Base-by-base conservation (phyloP, 2,329 filamentous ascomycete genomes). In the Phaeosphaeriaceae sp. region DNA sequence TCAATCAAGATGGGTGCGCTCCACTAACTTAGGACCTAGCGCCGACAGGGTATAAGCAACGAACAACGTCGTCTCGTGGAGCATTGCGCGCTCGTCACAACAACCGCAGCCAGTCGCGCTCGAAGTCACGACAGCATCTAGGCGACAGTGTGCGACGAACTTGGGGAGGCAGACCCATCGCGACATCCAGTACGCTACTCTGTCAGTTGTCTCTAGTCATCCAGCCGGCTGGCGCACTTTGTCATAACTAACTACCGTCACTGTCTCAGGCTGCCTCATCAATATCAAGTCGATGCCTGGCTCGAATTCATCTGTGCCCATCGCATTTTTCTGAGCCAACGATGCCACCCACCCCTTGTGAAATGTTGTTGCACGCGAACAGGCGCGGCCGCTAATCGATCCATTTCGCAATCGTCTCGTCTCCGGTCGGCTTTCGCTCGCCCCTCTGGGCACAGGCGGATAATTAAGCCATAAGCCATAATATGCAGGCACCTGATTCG, bases 251-350 rank as follows among this genome's bases (percentile, higher is more conserved):
- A 66, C 65, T 65, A 57, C 56, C 17, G 20, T 9, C 54, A 54
- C 3, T 60, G 66, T 67, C 62, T 67, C 63, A 66, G 56, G 66
- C 61, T 60, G 58, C 58, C 61, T 59, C 58, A 58, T 48, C 64
- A 21, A 54, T 24, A 48, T 52, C 42, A 3, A 3, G 17, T 44
- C 20, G 19, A n/a, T 20, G 31, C 13, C 31, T 36, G 31, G 31
- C 31, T 36, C 31, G 13, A 11, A 11, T 11, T 31, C 25, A 11
- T 6, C 31, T 11, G 13, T 15, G 9, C 13, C 31, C 13, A 11
- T 15, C 31, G 7, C 9, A 3, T 36, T 11, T 36, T 40, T 41
- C 36, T 46, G 41, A 36, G 33, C 40, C 24, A 48, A 50, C 15
- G 46, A 19, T 62, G 48, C 53, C 57, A 61, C 51, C 53, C 57